Base-by-base conservation (phyloP, 2,329 filamentous ascomycete genomes). In the Magnaporthiopsis poae region DNA sequence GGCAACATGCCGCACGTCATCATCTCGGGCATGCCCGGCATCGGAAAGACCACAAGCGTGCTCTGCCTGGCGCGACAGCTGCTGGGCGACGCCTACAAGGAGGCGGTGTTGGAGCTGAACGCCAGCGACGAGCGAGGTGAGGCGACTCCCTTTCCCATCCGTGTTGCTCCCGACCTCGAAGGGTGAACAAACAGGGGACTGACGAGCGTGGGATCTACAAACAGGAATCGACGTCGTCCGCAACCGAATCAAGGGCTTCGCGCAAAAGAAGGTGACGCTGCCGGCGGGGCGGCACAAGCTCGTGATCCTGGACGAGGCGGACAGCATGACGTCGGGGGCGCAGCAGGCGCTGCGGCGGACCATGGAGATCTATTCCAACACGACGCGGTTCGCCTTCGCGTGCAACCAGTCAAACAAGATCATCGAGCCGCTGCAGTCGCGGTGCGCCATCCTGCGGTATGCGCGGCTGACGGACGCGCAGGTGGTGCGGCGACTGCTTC, bases 331-430 rank as follows among this genome's bases (percentile, higher is more conserved):
- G 0, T 90, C 90, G 31, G 95, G 95, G 65, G 95, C 95, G 2
- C 95, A 99, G 76, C 95, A 98, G 79, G 95, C 95, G 27, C 84
- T 99, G 52, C 87, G 95, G 71, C 85, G 95, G 69, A 99, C 95
- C 0, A 99, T 99, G 95, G 95, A 99, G 77, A 99, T 98, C 65
- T 98, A 98, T 80, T 96, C 92, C 60, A 89, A 92, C 69, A 99
- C 95, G 1, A 99, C 95, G 2, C 86, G 95, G 67, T 99, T 99
- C 74, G 95, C 95, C 0, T 99, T 99, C 74, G 95, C 95, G 2
- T 99, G 95, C 82, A 99, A 99, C 77, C 92, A 96, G 80, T 95
- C 90, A 69, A 99, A 98, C 81, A 99, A 98, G 80, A 98, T 99
- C 75, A 99, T 99, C 77, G 95, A 99, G 78, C 95, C 95, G n/a